Evolutionary conservation across 1,284 basidiomycete species (phyloP), one percentile per base, ranked within the genome.

Genomic region (Omphalotus olearius): DNA sequence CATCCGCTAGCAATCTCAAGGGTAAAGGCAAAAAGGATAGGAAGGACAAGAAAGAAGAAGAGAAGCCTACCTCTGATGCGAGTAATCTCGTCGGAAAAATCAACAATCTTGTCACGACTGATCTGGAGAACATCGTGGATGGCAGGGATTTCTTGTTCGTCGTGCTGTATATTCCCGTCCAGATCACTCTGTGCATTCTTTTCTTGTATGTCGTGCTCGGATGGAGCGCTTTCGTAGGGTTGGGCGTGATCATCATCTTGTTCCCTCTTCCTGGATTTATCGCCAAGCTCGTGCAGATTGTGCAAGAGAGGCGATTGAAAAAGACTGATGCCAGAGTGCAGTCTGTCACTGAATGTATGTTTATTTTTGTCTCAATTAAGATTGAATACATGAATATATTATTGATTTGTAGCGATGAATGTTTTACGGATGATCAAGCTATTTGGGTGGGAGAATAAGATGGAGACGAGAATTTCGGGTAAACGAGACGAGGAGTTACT

Each of bases 391-490:
- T n/a, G n/a, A n/a, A n/a, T n/a, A n/a, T n/a, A n/a, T n/a, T n/a
- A 47, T 38, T 17, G n/a, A 42, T 26, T 36, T 25, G 11, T 41
- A 76, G 73, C 68, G 6, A 66, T 76, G 69, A 73, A 67, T 54
- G 68, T 77, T 6, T 57, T 78, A n/a, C 72, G 82, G 23, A 83
- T 83, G 74, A 69, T 84, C 65, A 87, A 88, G 66, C 74, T 88
- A 57, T 88, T 88, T 57, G 85, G 79, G 7, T 85, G 83, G 83
- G 82, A 84, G 60, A 66, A 66, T 16, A 74, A 78, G 57, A 76
- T 82, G 65, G 71, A 76, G 51, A 65, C 70, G 18, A 69, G 73
- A 46, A 69, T 85, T 37, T 67, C 71, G 13, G 71, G 70, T 36
- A 75, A 77, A 70, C 64, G 78, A 47, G 76, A 82, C 45, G 72